Conservation (phyloP, 2,329 filamentous ascomycete genomes). For the Drechslerella coelobrocha region DNA sequence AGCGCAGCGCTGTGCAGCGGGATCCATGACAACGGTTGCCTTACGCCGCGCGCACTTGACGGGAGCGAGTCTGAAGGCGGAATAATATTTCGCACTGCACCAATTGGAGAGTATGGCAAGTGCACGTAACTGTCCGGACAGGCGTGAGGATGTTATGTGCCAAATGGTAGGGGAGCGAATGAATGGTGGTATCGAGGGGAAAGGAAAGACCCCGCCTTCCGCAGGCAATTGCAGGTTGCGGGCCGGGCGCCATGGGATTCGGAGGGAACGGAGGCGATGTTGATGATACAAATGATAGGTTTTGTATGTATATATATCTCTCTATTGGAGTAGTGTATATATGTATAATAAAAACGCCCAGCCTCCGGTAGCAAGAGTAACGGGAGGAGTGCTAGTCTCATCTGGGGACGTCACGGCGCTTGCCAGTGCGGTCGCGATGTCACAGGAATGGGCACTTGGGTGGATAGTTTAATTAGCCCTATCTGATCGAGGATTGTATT, state of each 20-base stretch:
- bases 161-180: neutral
- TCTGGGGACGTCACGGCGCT: no score
- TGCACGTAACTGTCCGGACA: neutral
- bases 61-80: neutral
- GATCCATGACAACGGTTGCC: conserved; percentile 5
- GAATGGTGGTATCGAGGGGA: neutral
- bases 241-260: conserved; percentile 5
- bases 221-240: neutral
- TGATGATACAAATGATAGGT: neutral
- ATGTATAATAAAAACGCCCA: no score
- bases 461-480: no score
- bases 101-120: neutral
- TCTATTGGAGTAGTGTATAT: no score
- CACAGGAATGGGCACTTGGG: no score
- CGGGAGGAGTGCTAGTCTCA: no score
- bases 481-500: no score
- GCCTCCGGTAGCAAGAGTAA: no score
- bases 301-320: no score
- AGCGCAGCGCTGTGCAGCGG: no score
- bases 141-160: neutral
- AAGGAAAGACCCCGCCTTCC: conserved; percentile 1
- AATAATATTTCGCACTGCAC: neutral
- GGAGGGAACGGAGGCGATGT: neutral
- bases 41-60: neutral
- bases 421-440: no score